A percentile compares a stretch with the other conserved stretches of the same genome.
These are phyloP conservation scores for Eutrema yunnanense DNA, from an alignment of 345 rosid species.

Conservation along the genomic window DNA sequence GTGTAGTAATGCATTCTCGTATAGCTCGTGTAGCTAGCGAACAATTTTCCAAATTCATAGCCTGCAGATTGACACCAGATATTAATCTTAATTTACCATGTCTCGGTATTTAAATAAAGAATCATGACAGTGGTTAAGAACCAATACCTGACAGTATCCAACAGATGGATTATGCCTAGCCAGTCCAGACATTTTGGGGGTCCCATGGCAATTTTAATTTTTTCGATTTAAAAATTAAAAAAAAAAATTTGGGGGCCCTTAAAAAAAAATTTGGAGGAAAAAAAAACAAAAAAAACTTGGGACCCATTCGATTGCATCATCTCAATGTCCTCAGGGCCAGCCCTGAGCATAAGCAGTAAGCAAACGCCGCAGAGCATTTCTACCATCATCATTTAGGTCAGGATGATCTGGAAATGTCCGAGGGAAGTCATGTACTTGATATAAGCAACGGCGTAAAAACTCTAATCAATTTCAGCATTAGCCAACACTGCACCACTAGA, in stretches of 20 bases:
- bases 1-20: too few relatives aligned
- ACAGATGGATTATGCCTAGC: constrained; percentile 99
- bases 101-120: not conserved
- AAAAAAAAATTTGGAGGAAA: too few relatives aligned
- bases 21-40: too few relatives aligned
- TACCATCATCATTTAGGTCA: constrained; percentile 90
- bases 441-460: constrained; percentile 16
- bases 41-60: too few relatives aligned
- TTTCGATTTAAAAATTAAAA: too few relatives aligned
- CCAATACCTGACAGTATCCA: constrained; percentile 97
- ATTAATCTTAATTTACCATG: not conserved
- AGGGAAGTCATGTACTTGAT: constrained; percentile 70
- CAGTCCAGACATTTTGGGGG: too few relatives aligned
- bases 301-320: too few relatives aligned
- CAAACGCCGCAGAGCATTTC: constrained; percentile 97
- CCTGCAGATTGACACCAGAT: constrained; percentile 6
- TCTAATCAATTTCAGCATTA: constrained; percentile 15
- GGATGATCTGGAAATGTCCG: too few relatives aligned
- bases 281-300: too few relatives aligned
- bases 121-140: constrained; percentile 3
- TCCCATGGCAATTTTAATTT: too few relatives aligned
- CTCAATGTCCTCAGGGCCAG: too few relatives aligned
- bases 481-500: constrained; percentile 15
- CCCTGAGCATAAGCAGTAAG: constrained; percentile 99
- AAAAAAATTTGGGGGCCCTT: too few relatives aligned